Base-by-base conservation (phyloP, 1,284 basidiomycete species). In the Singerocomus rubriflavus region DNA sequence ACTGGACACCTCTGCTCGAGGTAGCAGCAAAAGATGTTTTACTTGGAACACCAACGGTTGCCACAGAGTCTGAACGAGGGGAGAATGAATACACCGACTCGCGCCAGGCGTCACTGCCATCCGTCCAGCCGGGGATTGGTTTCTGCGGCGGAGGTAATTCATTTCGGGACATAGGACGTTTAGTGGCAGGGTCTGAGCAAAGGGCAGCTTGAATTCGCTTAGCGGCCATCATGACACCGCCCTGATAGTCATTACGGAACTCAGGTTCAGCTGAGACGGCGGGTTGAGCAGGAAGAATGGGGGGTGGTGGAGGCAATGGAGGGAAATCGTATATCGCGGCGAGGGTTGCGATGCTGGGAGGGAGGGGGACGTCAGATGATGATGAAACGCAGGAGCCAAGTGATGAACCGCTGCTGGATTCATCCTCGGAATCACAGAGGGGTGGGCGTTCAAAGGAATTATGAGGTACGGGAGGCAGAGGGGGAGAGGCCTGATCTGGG, bases 141-240 rank as follows among this genome's bases (percentile, higher is more conserved):
- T 68, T 75, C 62, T 58, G 69, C 21, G 61, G 68, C 54, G 56
- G 70, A 42, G 67, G 70, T 4, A 57, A 38, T 54, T 57, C 58
- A 16, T 62, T 53, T 36, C 61, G 54, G 14, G 51, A 44, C 5
- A 53, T 51, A 13, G 61, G 50, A 56, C 68, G 66, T 51, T 68
- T 73, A 11, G 58, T 41, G 42, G 59, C 46, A 26, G 78, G 73
- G 42, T 72, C 69, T 0, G 73, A 62, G 51, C 72, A 73, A 30
- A 83, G 69, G 9, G 75, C 74, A 14, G 72, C 73, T 40, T 76
- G 71, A 63, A 85, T 78, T 49, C 78, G 77, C 48, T 68, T 73
- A n/a, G 75, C 76, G 21, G 81, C 81, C 77, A 85, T 84, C 76
- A 88, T 85, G 65, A 84, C 72, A 35, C 85, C 85, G 33, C 73